A percentile compares a stretch with the other conserved stretches of the same genome.
phyloP scores from a whole-genome alignment of 106 monocot genomes.

The Triglochin maritima region DNA sequence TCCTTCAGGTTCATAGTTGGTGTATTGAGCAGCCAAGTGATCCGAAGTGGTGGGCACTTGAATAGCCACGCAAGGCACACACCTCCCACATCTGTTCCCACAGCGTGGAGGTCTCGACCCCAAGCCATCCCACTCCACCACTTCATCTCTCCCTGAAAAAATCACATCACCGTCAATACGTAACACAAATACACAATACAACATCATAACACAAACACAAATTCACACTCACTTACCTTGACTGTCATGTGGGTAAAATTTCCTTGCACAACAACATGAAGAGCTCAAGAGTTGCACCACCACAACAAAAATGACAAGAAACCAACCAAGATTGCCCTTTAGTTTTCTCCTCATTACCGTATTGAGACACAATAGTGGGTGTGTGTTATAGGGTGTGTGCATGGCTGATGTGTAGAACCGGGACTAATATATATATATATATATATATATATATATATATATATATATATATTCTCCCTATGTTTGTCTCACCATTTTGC shows the following conservation, averaged over 20 bases:
- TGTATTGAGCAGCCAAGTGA: constrained; percentile 10
- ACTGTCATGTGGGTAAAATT: not conserved
- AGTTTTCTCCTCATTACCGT: no score
- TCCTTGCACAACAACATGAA: not conserved
- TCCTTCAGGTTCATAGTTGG: constrained; percentile 70
- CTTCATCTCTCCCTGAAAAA: constrained; percentile 1
- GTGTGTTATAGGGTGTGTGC: no score
- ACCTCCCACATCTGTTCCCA: constrained; percentile 31
- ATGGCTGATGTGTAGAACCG: no score
- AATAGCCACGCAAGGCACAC: constrained; percentile 36
- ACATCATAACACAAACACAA: no score
- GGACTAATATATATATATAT: no score
- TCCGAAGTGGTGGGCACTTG: constrained; percentile 32
- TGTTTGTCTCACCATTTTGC: no score
- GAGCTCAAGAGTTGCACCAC: not conserved
- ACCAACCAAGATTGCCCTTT: no score
- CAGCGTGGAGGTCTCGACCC: constrained; percentile 66
- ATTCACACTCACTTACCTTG: no score
- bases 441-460: no score
- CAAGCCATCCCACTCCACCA: not conserved
- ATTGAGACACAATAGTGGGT: no score
- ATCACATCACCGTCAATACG: not conserved
- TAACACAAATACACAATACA: no score
- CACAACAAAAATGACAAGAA: not conserved
- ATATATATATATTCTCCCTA: no score